Evolutionary conservation across 176 grass and related monocot genomes (phyloP).

Genomic region (Musa beccarii): DNA sequence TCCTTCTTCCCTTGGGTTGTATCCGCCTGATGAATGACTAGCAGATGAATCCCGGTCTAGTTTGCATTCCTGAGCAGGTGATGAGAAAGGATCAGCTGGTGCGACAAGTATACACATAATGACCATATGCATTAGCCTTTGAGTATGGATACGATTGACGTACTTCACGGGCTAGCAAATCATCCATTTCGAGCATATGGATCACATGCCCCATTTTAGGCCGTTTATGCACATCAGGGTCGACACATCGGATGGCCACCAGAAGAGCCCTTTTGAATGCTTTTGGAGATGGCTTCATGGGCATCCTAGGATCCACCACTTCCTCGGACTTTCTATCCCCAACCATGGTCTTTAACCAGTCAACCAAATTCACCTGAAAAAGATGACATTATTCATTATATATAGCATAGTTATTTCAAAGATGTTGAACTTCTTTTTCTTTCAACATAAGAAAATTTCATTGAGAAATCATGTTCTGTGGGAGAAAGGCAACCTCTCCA

Average conservation of each 20-base stretch:
- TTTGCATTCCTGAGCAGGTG: constrained; percentile 49
- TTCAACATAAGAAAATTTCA: background rate
- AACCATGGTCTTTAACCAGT: constrained; percentile 90
- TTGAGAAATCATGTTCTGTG: background rate
- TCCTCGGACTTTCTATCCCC: constrained; percentile 63
- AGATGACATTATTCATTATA: background rate
- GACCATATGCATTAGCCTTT: background rate
- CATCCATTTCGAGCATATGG: constrained; percentile 98
- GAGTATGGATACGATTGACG: background rate
- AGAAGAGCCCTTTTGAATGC: constrained; percentile 71
- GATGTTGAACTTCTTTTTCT: background rate
- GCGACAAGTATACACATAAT: background rate
- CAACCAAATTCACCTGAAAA: constrained; percentile 72
- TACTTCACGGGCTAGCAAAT: constrained; percentile 54
- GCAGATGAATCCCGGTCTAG: constrained; percentile 35
- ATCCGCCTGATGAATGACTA: constrained; percentile 24
- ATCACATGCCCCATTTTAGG: constrained; percentile 86
- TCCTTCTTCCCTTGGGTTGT: constrained; percentile 42
- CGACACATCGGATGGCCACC: constrained; percentile 80
- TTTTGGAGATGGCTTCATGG: constrained; percentile 54
- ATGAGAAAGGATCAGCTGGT: background rate
- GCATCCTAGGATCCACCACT: constrained; percentile 76
- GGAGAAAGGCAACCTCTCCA: constrained; percentile 37
- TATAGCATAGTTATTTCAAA: background rate
- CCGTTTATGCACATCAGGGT: constrained; percentile 52